These are phyloP conservation scores for Triadica sebifera DNA, from an alignment of 345 rosid genomes.

Conservation along the genomic window DNA sequence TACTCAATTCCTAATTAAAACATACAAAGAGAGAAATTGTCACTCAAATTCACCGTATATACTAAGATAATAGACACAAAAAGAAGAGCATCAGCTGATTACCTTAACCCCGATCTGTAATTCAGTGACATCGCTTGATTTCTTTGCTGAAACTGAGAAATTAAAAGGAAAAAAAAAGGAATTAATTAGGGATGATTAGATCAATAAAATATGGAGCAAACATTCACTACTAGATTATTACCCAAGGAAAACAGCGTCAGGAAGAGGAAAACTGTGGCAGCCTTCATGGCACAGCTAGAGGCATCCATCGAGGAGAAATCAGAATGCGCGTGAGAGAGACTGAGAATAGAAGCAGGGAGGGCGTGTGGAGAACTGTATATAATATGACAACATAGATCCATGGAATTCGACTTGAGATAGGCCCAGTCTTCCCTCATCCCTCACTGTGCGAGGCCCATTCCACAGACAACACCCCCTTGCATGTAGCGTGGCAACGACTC, in stretches of 20 bases:
- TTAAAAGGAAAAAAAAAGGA: background rate
- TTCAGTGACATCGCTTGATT: conserved; percentile 70
- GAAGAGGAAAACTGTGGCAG: conserved; percentile 31
- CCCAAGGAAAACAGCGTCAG: conserved; percentile 37
- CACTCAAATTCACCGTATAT: background rate
- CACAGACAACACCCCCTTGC: too few relatives aligned
- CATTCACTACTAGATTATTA: conserved; percentile 4
- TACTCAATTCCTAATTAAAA: too few relatives aligned
- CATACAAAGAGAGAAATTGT: background rate
- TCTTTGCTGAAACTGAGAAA: conserved; percentile 57
- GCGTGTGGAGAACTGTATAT: too few relatives aligned
- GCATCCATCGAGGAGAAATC: conserved; percentile 7
- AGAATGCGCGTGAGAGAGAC: too few relatives aligned
- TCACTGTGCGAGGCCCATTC: too few relatives aligned
- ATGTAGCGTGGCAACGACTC: too few relatives aligned
- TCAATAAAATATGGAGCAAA: background rate
- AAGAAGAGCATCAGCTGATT: background rate
- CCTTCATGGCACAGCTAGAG: conserved; percentile 31
- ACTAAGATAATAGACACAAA: too few relatives aligned
- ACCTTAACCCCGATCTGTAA: conserved; percentile 97
- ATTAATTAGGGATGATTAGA: conserved; percentile 4
- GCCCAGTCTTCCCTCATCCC: too few relatives aligned
- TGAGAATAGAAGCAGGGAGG: too few relatives aligned
- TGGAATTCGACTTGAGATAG: too few relatives aligned
- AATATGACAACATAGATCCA: too few relatives aligned